Evolutionary conservation across 2,329 filamentous ascomycete genomes (phyloP), one percentile per base, ranked within the genome.

Genomic region (Septoria linicola): DNA sequence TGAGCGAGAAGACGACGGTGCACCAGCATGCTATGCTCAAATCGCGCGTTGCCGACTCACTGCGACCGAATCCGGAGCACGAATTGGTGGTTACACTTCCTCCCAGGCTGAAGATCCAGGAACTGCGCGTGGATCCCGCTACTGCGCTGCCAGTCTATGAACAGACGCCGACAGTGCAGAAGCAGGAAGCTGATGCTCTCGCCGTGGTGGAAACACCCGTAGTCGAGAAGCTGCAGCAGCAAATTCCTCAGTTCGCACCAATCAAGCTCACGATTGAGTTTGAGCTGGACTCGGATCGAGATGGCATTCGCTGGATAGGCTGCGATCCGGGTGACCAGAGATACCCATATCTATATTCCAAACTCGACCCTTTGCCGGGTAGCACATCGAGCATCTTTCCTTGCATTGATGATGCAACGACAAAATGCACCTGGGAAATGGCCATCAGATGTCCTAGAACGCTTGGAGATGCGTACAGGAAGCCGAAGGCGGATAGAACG

Each of bases 331-430:
- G 84, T 43, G 92, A 96, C 67, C 77, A 78, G 49, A 82, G 91
- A 55, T 99, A 91, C 68, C 90, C 93, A 0, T 92, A 99, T 72
- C 84, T 88, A 41, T 99, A 95, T 69, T 95, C 92, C 0, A 85
- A 85, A 34, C 90, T 92, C 64, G 87, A 85, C 2, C 75, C 86
- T 35, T 85, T 88, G 55, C 83, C 89, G 0, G 90, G 91, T 23
- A 85, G 83, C 14, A 85, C 89, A 1, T 92, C 85, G 40, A 91
- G 86, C 61, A 82, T 97, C 20, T 99, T 99, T 63, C 93, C 93
- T 0, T 97, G 93, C 68, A 79, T 97, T 45, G 93, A 99, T 67
- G 88, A 95, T 66, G 82, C 87, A 19, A 83, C 84, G 27, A 85
- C 88, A 51, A 81, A 89, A 49, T 92, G 86, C 64, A 84, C 85